Conservation (phyloP, 2,329 filamentous ascomycete genomes). For the Epichloe glyceriae region DNA sequence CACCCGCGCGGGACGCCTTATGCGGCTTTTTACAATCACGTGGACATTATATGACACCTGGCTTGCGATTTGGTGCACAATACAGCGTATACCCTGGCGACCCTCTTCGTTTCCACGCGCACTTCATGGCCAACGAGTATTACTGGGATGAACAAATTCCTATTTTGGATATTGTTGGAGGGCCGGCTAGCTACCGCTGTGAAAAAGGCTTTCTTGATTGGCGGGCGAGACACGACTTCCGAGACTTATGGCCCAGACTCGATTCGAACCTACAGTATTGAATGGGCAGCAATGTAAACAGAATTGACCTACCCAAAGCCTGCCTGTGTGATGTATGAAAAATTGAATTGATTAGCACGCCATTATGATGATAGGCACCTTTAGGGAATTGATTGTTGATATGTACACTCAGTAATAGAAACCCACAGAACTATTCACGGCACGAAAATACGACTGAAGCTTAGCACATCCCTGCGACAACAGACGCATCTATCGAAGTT, state of each 20-base stretch:
- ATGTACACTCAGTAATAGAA: too few relatives aligned
- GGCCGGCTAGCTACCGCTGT: conserved; percentile 85
- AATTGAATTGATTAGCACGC: too few relatives aligned
- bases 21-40: conserved; percentile 67
- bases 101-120: conserved; percentile 85
- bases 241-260: conserved; percentile 20
- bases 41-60: conserved; percentile 82
- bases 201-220: conserved; percentile 88
- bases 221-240: conserved; percentile 42
- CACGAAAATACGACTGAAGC: conserved; percentile 85
- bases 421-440: conserved; percentile 28
- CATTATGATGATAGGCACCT: too few relatives aligned
- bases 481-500: conserved; percentile 97
- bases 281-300: conserved; percentile 83
- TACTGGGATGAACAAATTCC: conserved; percentile 82
- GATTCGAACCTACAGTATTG: conserved; percentile 69
- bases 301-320: neutral
- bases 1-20: conserved; percentile 32
- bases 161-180: conserved; percentile 72
- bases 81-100: conserved; percentile 95
- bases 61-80: conserved; percentile 84
- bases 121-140: conserved; percentile 76
- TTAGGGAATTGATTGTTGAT: too few relatives aligned
- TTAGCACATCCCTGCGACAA: conserved; percentile 75
- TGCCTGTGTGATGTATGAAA: neutral